Evolutionary conservation across 2,329 filamentous ascomycete species (phyloP).

Genomic region (Anthostomella pinea): DNA sequence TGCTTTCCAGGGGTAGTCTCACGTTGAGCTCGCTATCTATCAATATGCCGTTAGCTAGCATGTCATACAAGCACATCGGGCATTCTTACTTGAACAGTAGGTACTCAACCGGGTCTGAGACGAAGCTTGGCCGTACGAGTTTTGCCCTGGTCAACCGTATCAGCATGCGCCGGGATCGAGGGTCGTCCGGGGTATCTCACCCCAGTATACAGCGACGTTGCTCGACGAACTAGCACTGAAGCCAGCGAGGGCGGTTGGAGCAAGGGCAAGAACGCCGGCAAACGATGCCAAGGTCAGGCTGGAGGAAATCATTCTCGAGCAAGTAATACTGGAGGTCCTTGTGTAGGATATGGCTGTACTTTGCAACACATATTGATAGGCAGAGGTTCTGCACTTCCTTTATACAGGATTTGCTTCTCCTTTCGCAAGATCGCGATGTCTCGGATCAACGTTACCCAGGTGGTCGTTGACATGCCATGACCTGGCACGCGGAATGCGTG

Average conservation of each 20-base stretch:
- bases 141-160: conserved; percentile 45
- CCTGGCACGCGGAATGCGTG: conserved; percentile 15
- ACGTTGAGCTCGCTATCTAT: conserved; percentile 47
- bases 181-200: conserved; percentile 30
- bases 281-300: conserved; percentile 20
- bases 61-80: background rate
- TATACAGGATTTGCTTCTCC: conserved; percentile 1
- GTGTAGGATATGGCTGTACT: too few species aligned
- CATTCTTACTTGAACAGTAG: conserved; percentile 56
- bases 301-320: conserved; percentile 24
- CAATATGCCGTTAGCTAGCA: background rate
- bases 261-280: conserved; percentile 25
- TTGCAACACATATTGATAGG: too few species aligned
- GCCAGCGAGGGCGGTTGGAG: conserved; percentile 35
- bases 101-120: conserved; percentile 53
- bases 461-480: conserved; percentile 22
- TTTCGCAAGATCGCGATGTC: conserved; percentile 7
- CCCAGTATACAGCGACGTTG: conserved; percentile 68
- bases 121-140: conserved; percentile 50
- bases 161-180: conserved; percentile 3
- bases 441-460: conserved; percentile 27
- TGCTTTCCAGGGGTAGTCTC: too few species aligned
- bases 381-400: too few species aligned
- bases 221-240: conserved; percentile 44
- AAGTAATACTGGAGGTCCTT: too few species aligned